phyloP scores from a whole-genome alignment of 495 filamentous ascomycete genomes.

The Penicillium crystallinum region DNA sequence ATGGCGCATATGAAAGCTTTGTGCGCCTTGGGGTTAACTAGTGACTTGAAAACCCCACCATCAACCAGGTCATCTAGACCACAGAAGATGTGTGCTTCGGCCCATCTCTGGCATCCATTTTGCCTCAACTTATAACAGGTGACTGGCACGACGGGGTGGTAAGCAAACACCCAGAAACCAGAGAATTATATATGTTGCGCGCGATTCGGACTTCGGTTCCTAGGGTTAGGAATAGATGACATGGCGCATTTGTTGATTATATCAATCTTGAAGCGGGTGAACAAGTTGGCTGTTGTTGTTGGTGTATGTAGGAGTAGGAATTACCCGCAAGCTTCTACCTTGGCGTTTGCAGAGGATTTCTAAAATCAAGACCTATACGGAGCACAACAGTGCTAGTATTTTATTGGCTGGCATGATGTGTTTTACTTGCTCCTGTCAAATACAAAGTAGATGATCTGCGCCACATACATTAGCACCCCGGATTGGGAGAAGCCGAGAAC shows the following conservation, averaged over 20 bases:
- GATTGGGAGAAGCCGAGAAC: background rate
- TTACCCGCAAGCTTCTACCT: too few relatives aligned
- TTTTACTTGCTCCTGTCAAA: too few relatives aligned
- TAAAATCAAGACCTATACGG: too few relatives aligned
- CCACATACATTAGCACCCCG: background rate
- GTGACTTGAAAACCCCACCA: constrained; percentile 31
- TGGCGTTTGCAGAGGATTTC: too few relatives aligned
- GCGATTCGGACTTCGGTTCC: constrained; percentile 13
- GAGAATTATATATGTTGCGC: constrained; percentile 17
- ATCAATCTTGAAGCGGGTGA: constrained; percentile 11
- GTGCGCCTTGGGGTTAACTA: constrained; percentile 29
- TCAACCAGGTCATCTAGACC: constrained; percentile 27
- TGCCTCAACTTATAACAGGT: constrained; percentile 18
- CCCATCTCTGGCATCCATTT: constrained; percentile 16
- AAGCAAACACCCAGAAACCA: constrained; percentile 10
- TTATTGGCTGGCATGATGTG: too few relatives aligned
- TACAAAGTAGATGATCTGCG: too few relatives aligned
- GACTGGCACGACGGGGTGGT: constrained; percentile 26
- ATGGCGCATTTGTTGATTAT: constrained; percentile 21
- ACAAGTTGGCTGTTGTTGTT: too few relatives aligned
- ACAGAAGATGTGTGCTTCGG: constrained; percentile 32
- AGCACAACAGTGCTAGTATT: too few relatives aligned
- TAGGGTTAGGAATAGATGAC: constrained; percentile 18
- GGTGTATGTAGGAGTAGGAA: too few relatives aligned
- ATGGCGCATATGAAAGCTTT: constrained; percentile 21